Evolutionary conservation across 2,329 filamentous ascomycete genomes (phyloP).

Genomic region (Colletotrichum graminicola): DNA sequence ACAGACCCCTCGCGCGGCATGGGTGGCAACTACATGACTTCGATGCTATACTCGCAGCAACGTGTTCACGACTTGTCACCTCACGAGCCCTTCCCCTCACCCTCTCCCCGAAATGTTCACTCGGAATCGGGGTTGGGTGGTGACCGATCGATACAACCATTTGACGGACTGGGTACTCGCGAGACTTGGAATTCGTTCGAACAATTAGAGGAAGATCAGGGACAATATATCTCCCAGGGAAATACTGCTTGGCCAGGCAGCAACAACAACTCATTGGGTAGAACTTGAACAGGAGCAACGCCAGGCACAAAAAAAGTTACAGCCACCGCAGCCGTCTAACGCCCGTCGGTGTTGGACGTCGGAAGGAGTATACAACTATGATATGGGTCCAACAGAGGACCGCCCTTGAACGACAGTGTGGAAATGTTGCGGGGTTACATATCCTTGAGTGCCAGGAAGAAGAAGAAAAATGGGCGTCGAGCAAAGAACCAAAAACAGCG

Average conservation of each 20-base stretch:
- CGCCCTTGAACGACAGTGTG: slow-evolving; percentile 31
- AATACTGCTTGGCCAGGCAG: slow-evolving; percentile 27
- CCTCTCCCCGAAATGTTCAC: slow-evolving; percentile 34
- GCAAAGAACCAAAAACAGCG: background rate
- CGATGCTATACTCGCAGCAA: slow-evolving; percentile 36
- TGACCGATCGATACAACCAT: slow-evolving; percentile 23
- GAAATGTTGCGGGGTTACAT: slow-evolving; percentile 28
- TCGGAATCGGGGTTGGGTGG: slow-evolving; percentile 27
- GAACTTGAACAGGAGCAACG: slow-evolving; percentile 26
- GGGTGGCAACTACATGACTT: slow-evolving; percentile 24
- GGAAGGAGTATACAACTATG: background rate
- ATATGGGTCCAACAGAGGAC: slow-evolving; percentile 8
- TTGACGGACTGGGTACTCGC: slow-evolving; percentile 26
- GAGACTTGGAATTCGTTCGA: slow-evolving; percentile 35
- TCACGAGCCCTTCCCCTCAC: slow-evolving; percentile 28
- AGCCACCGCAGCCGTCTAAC: background rate
- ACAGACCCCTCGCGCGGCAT: slow-evolving; percentile 22
- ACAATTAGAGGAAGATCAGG: slow-evolving; percentile 32
- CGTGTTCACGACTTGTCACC: slow-evolving; percentile 34
- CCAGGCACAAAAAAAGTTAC: background rate
- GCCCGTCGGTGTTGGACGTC: background rate
- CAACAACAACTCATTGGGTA: slow-evolving; percentile 21
- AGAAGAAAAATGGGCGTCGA: slow-evolving; percentile 1
- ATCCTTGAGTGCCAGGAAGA: background rate
- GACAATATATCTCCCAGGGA: slow-evolving; percentile 27